Base-by-base conservation (phyloP, 352 stramenopile species). In the Pythium periplocum region DNA sequence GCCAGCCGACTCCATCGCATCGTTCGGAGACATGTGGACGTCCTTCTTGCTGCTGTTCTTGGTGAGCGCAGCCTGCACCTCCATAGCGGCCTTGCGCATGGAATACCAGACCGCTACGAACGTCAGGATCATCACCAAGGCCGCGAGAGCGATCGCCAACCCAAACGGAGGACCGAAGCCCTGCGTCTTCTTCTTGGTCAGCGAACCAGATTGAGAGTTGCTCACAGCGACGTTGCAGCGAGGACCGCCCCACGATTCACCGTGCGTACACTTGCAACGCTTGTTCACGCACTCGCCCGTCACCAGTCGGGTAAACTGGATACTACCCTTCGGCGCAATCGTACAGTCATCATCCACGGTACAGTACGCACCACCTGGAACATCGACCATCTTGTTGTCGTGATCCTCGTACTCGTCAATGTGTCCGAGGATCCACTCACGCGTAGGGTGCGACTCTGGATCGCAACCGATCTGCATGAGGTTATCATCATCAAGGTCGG, bases 401-500 rank as follows among this genome's bases (percentile, higher is more conserved):
- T 64, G 41, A 53, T 91, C 80, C 43, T 69, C 62, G 59, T 76
- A 91, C 61, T 82, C 69, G 40, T 77, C 67, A 17, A 86, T 62
- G 51, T 87, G 80, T 0, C 61, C 74, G 39, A 76, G 62, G 52
- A 91, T 91, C 71, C 76, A 91, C 32, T 73, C 49, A 48, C 72
- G 78, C 17, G 74, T 87, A 6, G 78, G 78, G 34, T 89, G 77
- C 2, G 60, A 75, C 32, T 54, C 47, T 5, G 76, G 75, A 17
- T 84, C 71, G 41, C 78, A 90, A 1, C 72, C 76, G 4, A 86
- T 12, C 32, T 69, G 56, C 71, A 90, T 86, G 57, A 65, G 64
- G 55, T 57, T 76, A 52, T 79, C 72, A 11, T 47, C 42, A 4
- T 76, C 43, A 2, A 64, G 54, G 17, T 82, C 71, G n/a, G 62